These are phyloP conservation scores for Cyberlindnera amylophila DNA, from an alignment of 805 yeast species.

Conservation along the genomic window DNA sequence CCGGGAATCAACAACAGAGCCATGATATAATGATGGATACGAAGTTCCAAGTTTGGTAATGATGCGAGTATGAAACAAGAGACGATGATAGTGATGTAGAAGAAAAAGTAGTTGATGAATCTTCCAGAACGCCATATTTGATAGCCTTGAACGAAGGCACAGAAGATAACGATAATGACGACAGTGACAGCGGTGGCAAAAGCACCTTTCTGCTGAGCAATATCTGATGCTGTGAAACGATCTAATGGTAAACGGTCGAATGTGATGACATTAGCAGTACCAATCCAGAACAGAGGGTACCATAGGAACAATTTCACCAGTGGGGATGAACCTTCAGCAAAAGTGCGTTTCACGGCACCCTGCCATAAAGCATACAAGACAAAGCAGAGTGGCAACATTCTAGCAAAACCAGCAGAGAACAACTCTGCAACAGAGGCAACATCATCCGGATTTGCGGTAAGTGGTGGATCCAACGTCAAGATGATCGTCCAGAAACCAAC, in stretches of 20 bases:
- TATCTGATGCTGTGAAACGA: constrained; percentile 67
- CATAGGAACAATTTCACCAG: constrained; percentile 44
- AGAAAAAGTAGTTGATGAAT: constrained; percentile 52
- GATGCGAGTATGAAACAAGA: constrained; percentile 42
- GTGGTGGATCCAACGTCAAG: constrained; percentile 77
- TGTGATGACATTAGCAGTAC: constrained; percentile 79
- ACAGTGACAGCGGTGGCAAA: constrained; percentile 56
- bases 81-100: constrained; percentile 46
- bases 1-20: constrained; percentile 82
- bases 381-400: constrained; percentile 73
- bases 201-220: constrained; percentile 76
- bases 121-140: constrained; percentile 76
- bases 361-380: constrained; percentile 70
- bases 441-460: constrained; percentile 48
- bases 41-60: constrained; percentile 65
- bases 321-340: constrained; percentile 37
- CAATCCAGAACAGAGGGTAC: constrained; percentile 83
- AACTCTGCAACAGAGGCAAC: constrained; percentile 54
- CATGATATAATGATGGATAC: constrained; percentile 79
- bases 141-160: constrained; percentile 71
- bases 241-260: constrained; percentile 89
- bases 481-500: constrained; percentile 84
- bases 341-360: constrained; percentile 47
- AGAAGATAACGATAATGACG: constrained; percentile 40
- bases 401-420: constrained; percentile 64